Base-by-base conservation (phyloP, 768 basidiomycete species). In the Pleurotus platypus region DNA sequence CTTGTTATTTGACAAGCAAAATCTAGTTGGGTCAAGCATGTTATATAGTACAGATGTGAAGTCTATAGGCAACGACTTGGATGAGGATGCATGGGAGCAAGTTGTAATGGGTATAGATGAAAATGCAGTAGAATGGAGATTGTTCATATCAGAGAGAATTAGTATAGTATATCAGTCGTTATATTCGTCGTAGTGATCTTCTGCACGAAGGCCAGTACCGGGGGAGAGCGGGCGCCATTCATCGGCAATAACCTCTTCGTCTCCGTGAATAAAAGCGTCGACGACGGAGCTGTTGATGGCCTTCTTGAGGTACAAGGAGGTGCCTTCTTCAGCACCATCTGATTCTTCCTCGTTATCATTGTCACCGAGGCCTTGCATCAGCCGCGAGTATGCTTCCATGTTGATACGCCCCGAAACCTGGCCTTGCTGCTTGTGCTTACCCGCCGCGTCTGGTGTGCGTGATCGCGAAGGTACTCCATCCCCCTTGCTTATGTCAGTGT, bases 381-480 rank as follows among this genome's bases (percentile, higher is more conserved):
- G 73, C 43, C 70, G 72, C 13, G 76, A 70, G 30, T 87, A 69
- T 15, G 79, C 85, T 50, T 85, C 81, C 70, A 84, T 76, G 66
- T 89, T 70, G 57, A 88, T 72, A 46, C 82, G 55, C 7, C 46
- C 18, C 4, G 42, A 11, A 63, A 72, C 58, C 64, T 76, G 64
- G 60, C 68, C 56, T 38, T 66, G 46, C 15, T 58, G 38, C 55
- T 39, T 48, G 53, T 58, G 45, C 55, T 60, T 26, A 60, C 72
- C 45, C 64, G 61, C 38, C 48, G 49, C 42, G 20, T 45, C n/a
- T 16, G 20, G n/a, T 7, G 42, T 45, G 8, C n/a, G 39, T 49
- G 26, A 20, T 59, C 13, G 30, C 48, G 22, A 20, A 40, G 20
- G n/a, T 39, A 53, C 46, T 49, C 42, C 47, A 56, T 46, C 27